Base-by-base conservation (phyloP, 129 eudicot species). In the Smallanthus sonchifolius region DNA sequence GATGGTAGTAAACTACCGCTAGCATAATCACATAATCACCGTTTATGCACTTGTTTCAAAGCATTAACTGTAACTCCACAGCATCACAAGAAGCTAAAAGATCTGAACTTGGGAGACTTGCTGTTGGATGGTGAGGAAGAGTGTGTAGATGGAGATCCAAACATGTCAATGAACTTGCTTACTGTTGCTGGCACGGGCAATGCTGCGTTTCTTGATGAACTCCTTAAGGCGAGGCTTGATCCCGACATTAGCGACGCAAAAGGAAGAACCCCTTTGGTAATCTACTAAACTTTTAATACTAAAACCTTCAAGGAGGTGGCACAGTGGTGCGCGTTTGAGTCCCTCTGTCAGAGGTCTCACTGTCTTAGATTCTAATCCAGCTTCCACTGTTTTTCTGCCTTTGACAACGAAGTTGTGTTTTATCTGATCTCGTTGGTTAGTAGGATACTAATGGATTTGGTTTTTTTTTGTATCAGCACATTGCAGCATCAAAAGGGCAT, bases 251-350 rank as follows among this genome's bases (percentile, higher is more conserved):
- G 96, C 30, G 96, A 89, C 75, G 85, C 91, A 65, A 85, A 84
- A 79, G 97, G 97, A 80, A 82, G 91, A 67, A 92, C 97, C 45
- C 94, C 97, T 9, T 80, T 92, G 97, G 97, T 92, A 92, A 32
- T 69, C 13, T 49, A 44, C 79, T 37, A 14, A 65, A 28, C 48
- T 72, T 78, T 69, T 2, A 28, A 3, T 38, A 28, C 14, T 2
- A 8, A 35, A 6, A 30, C 34, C 35, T 10, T 52, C 30, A 24
- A 24, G 30, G 30, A 24, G 30, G 1, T 24, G 30, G 30, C 30
- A 24, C 30, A 24, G 30, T 24, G 30, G 30, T 24, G 1, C 30
- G 30, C 30, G 0, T 24, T 24, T 24, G 30, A 24, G 30, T 24
- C 30, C 30, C 30, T 24, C 30, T 24, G 30, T 24, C 30, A 24